Evolutionary conservation across 345 rosid species (phyloP), one percentile per base, ranked within the genome.

Genomic region (Geranium brycei): DNA sequence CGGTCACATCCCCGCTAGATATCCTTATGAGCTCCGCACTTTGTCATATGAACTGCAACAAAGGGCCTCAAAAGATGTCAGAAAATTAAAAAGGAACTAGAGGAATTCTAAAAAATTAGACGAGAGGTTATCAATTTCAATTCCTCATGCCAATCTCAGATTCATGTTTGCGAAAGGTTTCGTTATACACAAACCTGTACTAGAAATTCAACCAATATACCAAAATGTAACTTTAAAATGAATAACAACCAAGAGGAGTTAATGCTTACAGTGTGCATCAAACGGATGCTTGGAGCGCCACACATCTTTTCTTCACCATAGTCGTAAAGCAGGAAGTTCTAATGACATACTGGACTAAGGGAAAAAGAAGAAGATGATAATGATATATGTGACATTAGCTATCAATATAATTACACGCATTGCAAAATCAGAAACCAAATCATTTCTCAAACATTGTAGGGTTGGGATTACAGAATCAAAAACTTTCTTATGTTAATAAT

Each of bases 51-150:
- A 81, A 31, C 86, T 86, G 3, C 19, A 14, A 57, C 62, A 73
- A 62, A 81, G 75, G 41, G 83, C 82, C 80, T 89, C 98, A 59
- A 92, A 89, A 75, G 96, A 96, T 92, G 78, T 62, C 55, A 38
- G 19, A 35, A 40, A 3, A n/a, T n/a, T n/a, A n/a, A n/a, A n/a
- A n/a, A n/a, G n/a, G n/a, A n/a, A n/a, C n/a, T n/a, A n/a, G n/a
- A n/a, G n/a, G n/a, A n/a, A n/a, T n/a, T n/a, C n/a, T n/a, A n/a
- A n/a, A n/a, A n/a, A n/a, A n/a, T n/a, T n/a, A n/a, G n/a, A n/a
- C n/a, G n/a, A n/a, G n/a, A n/a, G n/a, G n/a, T n/a, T n/a, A n/a
- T n/a, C n/a, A n/a, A n/a, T n/a, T n/a, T n/a, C n/a, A n/a, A n/a
- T n/a, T n/a, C n/a, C n/a, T n/a, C n/a, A n/a, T n/a, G n/a, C n/a